These are phyloP conservation scores for Thelonectria blattea DNA, from an alignment of 2,329 filamentous ascomycete genomes.

Conservation along the genomic window DNA sequence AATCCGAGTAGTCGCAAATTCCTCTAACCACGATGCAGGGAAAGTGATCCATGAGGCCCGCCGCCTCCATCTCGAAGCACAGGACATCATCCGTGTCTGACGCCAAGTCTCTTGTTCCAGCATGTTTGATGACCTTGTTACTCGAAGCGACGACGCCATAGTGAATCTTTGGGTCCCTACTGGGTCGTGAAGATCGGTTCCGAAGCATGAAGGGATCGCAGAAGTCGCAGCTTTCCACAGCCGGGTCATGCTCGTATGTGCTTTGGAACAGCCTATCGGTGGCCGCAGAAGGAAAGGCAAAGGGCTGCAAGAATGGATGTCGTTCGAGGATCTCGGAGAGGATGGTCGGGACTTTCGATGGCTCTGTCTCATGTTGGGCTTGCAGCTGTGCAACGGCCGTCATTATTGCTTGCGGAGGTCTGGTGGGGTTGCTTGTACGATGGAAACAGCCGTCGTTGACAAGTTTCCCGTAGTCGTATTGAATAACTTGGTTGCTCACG, in stretches of 20 bases:
- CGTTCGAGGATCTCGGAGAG: neutral
- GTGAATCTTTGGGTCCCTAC: neutral
- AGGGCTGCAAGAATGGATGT: neutral
- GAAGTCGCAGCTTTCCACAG: neutral
- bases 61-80: slow-evolving; percentile 24
- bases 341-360: neutral
- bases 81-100: neutral
- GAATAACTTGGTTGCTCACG: neutral
- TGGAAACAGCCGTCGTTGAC: neutral
- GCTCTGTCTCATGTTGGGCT: neutral
- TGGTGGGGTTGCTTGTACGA: neutral
- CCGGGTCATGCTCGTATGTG: neutral
- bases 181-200: neutral
- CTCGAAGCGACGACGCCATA: neutral
- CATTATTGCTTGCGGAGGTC: neutral
- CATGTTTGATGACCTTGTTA: slow-evolving; percentile 1
- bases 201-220: neutral
- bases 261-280: neutral
- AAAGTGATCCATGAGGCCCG: slow-evolving; percentile 36
- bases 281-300: neutral
- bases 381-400: neutral
- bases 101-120: slow-evolving; percentile 34
- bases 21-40: slow-evolving; percentile 43
- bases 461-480: neutral
- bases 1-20: slow-evolving; percentile 5